phyloP scores from a whole-genome alignment of 169 alveolate genomes.

The Cryptosporidium baileyi region DNA sequence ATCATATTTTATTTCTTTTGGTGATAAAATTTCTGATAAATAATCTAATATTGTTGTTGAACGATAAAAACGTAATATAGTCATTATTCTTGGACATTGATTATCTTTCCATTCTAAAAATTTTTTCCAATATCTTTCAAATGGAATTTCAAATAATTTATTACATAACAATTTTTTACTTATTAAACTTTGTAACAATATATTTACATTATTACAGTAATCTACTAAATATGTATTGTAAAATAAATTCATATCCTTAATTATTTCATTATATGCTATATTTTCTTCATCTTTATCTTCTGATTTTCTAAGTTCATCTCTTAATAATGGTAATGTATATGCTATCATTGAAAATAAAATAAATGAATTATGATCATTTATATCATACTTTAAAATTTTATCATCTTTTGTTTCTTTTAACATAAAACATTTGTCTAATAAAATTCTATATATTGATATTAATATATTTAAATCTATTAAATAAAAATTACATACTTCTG shows the following conservation, averaged over 20 bases:
- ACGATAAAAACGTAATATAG: conserved; percentile 44
- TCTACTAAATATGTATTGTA: conserved; percentile 13
- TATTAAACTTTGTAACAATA: background rate
- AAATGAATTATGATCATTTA: conserved; percentile 12
- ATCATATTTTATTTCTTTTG: background rate
- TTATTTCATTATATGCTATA: background rate
- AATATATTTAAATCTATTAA: background rate
- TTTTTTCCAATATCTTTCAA: conserved; percentile 29
- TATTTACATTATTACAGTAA: conserved; percentile 4
- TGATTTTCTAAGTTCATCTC: conserved; percentile 27
- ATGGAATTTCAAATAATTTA: conserved; percentile 1
- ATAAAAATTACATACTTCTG: conserved; percentile 46
- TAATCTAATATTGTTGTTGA: conserved; percentile 16
- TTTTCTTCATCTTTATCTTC: background rate
- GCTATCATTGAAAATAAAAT: conserved; percentile 47
- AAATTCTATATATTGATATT: conserved; percentile 24
- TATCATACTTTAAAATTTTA: background rate
- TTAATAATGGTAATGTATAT: conserved; percentile 28
- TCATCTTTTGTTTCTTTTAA: background rate
- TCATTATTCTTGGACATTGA: conserved; percentile 29
- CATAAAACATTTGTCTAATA: conserved; percentile 4
- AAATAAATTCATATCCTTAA: conserved; percentile 10
- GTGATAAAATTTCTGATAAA: conserved; percentile 9
- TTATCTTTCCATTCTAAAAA: conserved; percentile 29
- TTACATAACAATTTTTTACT: background rate